Conservation (phyloP, 768 basidiomycete species). For the Leucocoprinus sp. region DNA sequence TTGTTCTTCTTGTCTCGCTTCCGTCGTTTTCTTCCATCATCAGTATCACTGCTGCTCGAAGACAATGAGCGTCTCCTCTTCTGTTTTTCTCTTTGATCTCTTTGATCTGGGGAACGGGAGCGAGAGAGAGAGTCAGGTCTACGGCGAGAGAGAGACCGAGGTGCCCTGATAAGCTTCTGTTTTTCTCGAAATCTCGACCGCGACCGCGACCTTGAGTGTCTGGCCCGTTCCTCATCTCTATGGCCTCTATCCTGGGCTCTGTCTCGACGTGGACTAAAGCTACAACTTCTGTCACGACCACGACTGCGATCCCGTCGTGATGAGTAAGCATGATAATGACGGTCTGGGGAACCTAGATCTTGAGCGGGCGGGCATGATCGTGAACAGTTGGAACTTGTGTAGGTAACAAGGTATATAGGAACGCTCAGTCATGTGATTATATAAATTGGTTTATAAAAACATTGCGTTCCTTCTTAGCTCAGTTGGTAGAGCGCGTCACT, state of each 20-base stretch:
- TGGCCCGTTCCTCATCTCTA: constrained; percentile 10
- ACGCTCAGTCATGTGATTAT: too few relatives aligned
- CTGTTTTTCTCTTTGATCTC: constrained; percentile 17
- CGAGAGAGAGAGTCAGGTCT: constrained; percentile 20
- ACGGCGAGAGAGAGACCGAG: constrained; percentile 19
- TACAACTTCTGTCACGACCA: constrained; percentile 10
- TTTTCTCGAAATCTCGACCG: constrained; percentile 18
- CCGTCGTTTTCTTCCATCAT: constrained; percentile 33
- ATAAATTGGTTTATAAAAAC: too few relatives aligned
- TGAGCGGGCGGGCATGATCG: not conserved
- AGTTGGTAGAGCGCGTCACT: constrained; percentile 57
- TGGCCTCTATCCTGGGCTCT: constrained; percentile 6
- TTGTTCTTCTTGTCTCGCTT: constrained; percentile 42
- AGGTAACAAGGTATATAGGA: too few relatives aligned
- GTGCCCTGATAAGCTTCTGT: constrained; percentile 9
- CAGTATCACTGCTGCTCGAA: constrained; percentile 21
- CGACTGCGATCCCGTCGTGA: constrained; percentile 11
- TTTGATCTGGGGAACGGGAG: constrained; percentile 19
- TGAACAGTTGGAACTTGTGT: not conserved
- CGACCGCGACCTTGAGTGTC: constrained; percentile 9
- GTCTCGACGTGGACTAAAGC: constrained; percentile 3
- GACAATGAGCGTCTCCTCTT: constrained; percentile 28
- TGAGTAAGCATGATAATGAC: not conserved
- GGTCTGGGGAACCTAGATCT: constrained; percentile 1
- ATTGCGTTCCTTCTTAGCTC: constrained; percentile 20